phyloP scores from a whole-genome alignment of 176 grass and related monocot genomes.

The Zoysia pacifica region DNA sequence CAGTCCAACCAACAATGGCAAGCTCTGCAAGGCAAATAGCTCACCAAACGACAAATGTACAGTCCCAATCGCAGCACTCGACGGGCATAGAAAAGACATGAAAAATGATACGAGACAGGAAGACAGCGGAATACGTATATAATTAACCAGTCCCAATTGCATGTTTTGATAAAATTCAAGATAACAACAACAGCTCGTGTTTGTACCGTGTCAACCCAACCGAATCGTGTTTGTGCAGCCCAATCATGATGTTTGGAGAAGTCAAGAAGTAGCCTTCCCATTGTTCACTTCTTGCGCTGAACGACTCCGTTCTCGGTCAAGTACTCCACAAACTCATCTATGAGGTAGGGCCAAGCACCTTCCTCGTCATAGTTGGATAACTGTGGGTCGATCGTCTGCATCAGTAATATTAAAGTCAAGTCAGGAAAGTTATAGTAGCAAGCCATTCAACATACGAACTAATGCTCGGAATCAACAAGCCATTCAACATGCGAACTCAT shows the following conservation, averaged over 20 bases:
- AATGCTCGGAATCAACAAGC: neutral
- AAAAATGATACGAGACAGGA: neutral
- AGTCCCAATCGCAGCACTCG: neutral
- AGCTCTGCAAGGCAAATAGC: neutral
- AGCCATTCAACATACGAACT: constrained; percentile 9
- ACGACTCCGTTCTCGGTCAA: constrained; percentile 77
- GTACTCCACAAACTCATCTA: constrained; percentile 98
- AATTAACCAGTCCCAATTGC: constrained; percentile 20
- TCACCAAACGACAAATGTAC: neutral
- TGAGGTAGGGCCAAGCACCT: constrained; percentile 98
- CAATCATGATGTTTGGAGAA: constrained; percentile 46
- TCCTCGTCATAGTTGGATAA: constrained; percentile 93
- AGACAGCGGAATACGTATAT: neutral
- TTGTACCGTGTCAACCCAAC: constrained; percentile 17
- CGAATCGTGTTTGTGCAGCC: constrained; percentile 45
- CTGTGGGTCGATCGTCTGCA: constrained; percentile 83
- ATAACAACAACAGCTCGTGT: neutral
- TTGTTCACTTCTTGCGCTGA: constrained; percentile 56
- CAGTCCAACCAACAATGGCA: too few relatives aligned
- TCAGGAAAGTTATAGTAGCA: constrained; percentile 25
- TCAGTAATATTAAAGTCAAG: neutral
- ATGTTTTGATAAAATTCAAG: constrained; percentile 4
- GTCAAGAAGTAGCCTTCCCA: neutral
- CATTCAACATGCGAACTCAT: constrained; percentile 6
- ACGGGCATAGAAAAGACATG: neutral